Evolutionary conservation across 2,329 filamentous ascomycete species (phyloP).

Genomic region (Xylaria sp.): DNA sequence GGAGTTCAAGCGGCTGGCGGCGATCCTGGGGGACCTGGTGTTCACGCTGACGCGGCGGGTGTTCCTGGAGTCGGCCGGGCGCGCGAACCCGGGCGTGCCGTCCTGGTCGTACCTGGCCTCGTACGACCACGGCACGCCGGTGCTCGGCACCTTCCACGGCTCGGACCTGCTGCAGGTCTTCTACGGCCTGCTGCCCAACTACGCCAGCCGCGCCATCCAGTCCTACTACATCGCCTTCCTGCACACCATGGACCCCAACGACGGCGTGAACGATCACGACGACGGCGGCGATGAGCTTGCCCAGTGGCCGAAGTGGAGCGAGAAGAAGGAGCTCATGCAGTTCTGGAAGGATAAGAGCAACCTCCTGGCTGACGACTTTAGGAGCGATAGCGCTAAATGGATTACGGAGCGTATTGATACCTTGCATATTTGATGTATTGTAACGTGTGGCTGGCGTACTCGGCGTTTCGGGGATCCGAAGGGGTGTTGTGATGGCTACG

Average conservation of each 20-base stretch:
- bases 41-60: slow-evolving; percentile 73
- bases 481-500: too few relatives aligned
- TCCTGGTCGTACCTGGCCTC: slow-evolving; percentile 76
- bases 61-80: slow-evolving; percentile 55
- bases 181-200: slow-evolving; percentile 64
- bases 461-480: slow-evolving; percentile 1
- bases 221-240: slow-evolving; percentile 76
- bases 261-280: too few relatives aligned
- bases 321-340: slow-evolving; percentile 44
- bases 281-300: slow-evolving; percentile 38
- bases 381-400: slow-evolving; percentile 25
- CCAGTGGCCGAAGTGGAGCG: slow-evolving; percentile 49
- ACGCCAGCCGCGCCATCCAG: slow-evolving; percentile 61
- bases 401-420: slow-evolving; percentile 17
- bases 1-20: slow-evolving; percentile 75
- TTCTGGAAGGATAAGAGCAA: slow-evolving; percentile 25
- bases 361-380: slow-evolving; percentile 34
- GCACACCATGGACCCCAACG: slow-evolving; percentile 71
- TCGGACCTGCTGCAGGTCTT: slow-evolving; percentile 72
- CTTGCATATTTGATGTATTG: slow-evolving; percentile 20
- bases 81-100: slow-evolving; percentile 59
- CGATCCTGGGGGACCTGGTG: slow-evolving; percentile 73
- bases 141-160: slow-evolving; percentile 77
- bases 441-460: background rate
- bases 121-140: slow-evolving; percentile 70